Conservation (phyloP, 495 filamentous ascomycete genomes). For the Emericellopsis terricola region DNA sequence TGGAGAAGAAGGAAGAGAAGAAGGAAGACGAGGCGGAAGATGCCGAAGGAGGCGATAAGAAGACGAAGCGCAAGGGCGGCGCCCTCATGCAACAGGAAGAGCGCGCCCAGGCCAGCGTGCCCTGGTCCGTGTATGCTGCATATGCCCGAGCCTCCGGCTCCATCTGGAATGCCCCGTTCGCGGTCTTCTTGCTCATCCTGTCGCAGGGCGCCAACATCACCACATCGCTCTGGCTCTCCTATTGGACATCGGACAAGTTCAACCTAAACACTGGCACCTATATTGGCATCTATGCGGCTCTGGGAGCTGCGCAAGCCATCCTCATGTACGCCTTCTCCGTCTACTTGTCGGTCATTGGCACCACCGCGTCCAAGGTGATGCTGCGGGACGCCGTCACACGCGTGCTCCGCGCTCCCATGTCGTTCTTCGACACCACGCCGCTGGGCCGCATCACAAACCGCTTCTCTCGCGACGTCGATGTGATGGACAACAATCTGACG, state of each 20-base stretch:
- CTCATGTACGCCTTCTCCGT: slow-evolving; percentile 52
- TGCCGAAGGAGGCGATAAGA: slow-evolving; percentile 27
- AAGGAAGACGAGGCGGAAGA: slow-evolving; percentile 18
- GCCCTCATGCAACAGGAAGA: slow-evolving; percentile 88
- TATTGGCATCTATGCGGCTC: slow-evolving; percentile 70
- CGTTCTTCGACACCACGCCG: slow-evolving; percentile 94
- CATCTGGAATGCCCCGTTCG: slow-evolving; percentile 45
- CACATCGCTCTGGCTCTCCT: slow-evolving; percentile 84
- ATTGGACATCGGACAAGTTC: slow-evolving; percentile 69
- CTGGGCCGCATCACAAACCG: slow-evolving; percentile 93
- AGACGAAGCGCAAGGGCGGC: slow-evolving; percentile 40
- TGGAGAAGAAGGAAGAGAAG: slow-evolving; percentile 45
- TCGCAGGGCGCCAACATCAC: slow-evolving; percentile 71
- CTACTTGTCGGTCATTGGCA: slow-evolving; percentile 58
- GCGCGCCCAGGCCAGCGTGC: slow-evolving; percentile 59
- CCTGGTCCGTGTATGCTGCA: slow-evolving; percentile 64
- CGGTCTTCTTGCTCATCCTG: slow-evolving; percentile 46
- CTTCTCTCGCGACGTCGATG: slow-evolving; percentile 87
- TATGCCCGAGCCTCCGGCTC: slow-evolving; percentile 70
- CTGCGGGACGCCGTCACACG: slow-evolving; percentile 63
- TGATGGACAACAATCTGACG: slow-evolving; percentile 84
- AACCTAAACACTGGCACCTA: slow-evolving; percentile 48
- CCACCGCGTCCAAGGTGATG: slow-evolving; percentile 65
- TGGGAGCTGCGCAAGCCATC: slow-evolving; percentile 53
- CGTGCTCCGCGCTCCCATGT: slow-evolving; percentile 81